Evolutionary conservation across 148 eudicot genomes (phyloP).

Genomic region (Fagopyrum esculentum): DNA sequence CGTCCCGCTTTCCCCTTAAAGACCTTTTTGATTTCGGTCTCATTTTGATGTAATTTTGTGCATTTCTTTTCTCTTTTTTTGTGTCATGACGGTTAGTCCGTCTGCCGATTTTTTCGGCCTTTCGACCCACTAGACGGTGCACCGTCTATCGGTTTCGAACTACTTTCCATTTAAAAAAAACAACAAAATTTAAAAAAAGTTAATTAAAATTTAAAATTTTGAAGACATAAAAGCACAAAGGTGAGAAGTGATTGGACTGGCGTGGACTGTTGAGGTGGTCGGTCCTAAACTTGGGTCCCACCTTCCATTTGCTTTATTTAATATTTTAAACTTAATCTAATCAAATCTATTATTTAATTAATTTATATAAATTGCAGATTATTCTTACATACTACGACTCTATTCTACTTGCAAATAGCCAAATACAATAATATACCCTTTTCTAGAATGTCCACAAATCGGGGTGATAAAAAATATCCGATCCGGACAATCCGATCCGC

Average conservation of each 20-base stretch:
- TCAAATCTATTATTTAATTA: neutral
- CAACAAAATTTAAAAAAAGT: too few species aligned
- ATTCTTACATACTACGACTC: conserved; percentile 8
- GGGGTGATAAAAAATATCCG: too few species aligned
- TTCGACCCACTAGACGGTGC: too few species aligned
- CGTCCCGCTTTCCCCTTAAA: too few species aligned
- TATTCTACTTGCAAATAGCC: neutral
- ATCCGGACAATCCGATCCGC: too few species aligned
- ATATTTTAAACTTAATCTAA: neutral
- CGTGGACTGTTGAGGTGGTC: conserved; percentile 9
- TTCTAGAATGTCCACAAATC: neutral
- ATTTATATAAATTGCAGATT: neutral
- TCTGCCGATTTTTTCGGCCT: too few species aligned
- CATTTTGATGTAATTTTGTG: too few species aligned
- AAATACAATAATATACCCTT: neutral
- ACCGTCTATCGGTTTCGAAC: too few species aligned
- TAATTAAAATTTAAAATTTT: neutral
- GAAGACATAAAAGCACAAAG: conserved; percentile 3
- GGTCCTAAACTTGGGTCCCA: neutral
- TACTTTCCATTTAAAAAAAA: too few species aligned
- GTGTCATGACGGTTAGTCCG: too few species aligned
- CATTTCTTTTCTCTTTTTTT: too few species aligned
- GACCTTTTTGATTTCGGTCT: too few species aligned
- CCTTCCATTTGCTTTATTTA: neutral
- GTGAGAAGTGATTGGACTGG: conserved; percentile 7